These are phyloP conservation scores for Penicillium canescens DNA, from an alignment of 495 filamentous ascomycete species.

Conservation along the genomic window DNA sequence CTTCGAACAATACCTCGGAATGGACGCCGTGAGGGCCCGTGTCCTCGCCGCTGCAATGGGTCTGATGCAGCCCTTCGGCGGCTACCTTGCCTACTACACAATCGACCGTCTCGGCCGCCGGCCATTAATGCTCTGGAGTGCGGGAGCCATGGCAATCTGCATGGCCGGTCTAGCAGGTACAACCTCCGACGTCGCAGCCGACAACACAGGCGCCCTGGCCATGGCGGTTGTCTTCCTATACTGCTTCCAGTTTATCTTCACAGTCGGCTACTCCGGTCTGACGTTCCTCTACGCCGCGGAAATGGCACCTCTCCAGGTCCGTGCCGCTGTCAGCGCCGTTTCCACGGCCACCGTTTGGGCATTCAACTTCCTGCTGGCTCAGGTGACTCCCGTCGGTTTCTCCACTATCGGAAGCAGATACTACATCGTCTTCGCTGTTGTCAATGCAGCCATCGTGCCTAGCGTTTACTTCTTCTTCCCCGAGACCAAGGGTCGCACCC, in stretches of 20 bases:
- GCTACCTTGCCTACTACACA: conserved; percentile 72
- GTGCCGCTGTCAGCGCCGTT: conserved; percentile 66
- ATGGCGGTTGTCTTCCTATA: conserved; percentile 43
- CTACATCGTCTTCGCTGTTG: conserved; percentile 50
- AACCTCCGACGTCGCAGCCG: conserved; percentile 29
- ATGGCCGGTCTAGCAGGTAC: conserved; percentile 60
- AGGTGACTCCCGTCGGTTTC: conserved; percentile 47
- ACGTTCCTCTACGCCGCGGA: conserved; percentile 65
- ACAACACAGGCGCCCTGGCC: conserved; percentile 36
- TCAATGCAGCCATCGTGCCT: conserved; percentile 48
- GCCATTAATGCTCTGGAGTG: conserved; percentile 60
- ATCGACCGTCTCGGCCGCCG: conserved; percentile 73
- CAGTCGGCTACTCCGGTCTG: conserved; percentile 61
- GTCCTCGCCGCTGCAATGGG: conserved; percentile 75
- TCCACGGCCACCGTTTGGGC: conserved; percentile 64
- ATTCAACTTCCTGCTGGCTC: conserved; percentile 45
- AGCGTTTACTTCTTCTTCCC: conserved; percentile 60
- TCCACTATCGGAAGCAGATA: conserved; percentile 44
- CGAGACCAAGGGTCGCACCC: conserved; percentile 58
- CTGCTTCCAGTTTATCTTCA: conserved; percentile 45
- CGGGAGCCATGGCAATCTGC: conserved; percentile 53
- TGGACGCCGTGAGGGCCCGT: conserved; percentile 76
- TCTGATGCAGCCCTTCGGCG: conserved; percentile 72
- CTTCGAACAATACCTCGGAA: conserved; percentile 54
- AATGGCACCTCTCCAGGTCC: conserved; percentile 65